These are phyloP conservation scores for Cutaneotrichosporon sp. DNA, from an alignment of 1,284 basidiomycete species.

Conservation along the genomic window DNA sequence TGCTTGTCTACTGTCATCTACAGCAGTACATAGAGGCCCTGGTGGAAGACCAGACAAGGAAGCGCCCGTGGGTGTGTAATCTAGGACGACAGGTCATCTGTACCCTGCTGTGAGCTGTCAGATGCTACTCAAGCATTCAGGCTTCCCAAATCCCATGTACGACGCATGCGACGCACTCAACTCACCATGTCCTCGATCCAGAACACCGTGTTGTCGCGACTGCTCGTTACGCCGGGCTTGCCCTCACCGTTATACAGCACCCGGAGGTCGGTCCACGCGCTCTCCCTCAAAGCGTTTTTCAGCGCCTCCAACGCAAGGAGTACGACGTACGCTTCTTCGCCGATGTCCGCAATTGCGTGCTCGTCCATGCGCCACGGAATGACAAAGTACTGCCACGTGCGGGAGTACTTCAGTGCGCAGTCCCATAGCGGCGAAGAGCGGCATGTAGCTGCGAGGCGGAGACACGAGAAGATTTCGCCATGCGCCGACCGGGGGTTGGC, in stretches of 20 bases:
- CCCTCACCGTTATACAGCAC: conserved; percentile 1
- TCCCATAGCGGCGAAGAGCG: conserved; percentile 8
- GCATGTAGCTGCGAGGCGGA: conserved; percentile 3
- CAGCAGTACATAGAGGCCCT: no score
- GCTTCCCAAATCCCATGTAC: no score
- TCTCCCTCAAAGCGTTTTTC: conserved; percentile 8
- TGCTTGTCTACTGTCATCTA: no score
- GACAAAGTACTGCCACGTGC: conserved; percentile 1
- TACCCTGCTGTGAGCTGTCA: no score
- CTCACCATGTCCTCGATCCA: neutral
- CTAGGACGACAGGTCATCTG: no score
- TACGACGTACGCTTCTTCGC: conserved; percentile 5
- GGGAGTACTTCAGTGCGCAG: conserved; percentile 8
- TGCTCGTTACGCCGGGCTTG: neutral
- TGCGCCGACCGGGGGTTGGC: neutral
- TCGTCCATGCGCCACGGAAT: conserved; percentile 2
- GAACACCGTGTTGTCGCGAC: neutral
- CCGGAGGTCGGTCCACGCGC: neutral
- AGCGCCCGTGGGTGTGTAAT: no score
- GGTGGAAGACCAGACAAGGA: no score
- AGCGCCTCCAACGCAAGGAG: conserved; percentile 13
- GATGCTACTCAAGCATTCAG: no score
- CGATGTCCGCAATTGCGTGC: neutral
- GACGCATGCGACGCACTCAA: no score
- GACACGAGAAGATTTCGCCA: neutral